Conservation (phyloP, 1,284 basidiomycete genomes). For the Trichosporon sp. region DNA sequence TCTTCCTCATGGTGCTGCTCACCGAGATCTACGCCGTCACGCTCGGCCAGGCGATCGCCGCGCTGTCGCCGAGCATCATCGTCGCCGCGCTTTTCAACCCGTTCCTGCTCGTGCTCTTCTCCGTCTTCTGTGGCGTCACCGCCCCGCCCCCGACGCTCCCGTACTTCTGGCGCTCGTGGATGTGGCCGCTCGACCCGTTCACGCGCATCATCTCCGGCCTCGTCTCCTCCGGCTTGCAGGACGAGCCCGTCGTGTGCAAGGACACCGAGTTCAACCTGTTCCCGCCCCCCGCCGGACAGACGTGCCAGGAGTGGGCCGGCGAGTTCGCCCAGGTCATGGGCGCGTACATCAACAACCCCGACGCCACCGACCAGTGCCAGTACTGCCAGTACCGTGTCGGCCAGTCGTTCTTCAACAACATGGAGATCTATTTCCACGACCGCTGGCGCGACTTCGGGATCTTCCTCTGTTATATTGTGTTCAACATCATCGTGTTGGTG, state of each 20-base stretch:
- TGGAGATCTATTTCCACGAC: slow-evolving; percentile 64
- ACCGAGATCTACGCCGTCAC: slow-evolving; percentile 72
- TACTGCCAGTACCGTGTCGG: slow-evolving; percentile 45
- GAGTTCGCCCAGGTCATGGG: slow-evolving; percentile 61
- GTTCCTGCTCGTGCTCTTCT: slow-evolving; percentile 64
- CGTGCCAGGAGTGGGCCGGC: slow-evolving; percentile 65
- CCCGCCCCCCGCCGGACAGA: slow-evolving; percentile 63
- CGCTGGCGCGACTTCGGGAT: slow-evolving; percentile 73
- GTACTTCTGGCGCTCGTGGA: slow-evolving; percentile 67
- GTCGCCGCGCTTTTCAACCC: slow-evolving; percentile 78
- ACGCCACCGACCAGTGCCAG: slow-evolving; percentile 45
- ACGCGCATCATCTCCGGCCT: slow-evolving; percentile 66
- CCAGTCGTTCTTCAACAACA: slow-evolving; percentile 29
- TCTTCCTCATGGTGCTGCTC: slow-evolving; percentile 64
- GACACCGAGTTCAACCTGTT: slow-evolving; percentile 65
- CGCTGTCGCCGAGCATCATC: slow-evolving; percentile 59
- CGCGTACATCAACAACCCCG: slow-evolving; percentile 79
- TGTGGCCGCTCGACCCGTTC: slow-evolving; percentile 52
- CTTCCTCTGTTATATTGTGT: slow-evolving; percentile 58
- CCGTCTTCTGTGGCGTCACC: slow-evolving; percentile 74
- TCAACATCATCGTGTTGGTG: slow-evolving; percentile 68
- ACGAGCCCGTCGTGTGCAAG: slow-evolving; percentile 63
- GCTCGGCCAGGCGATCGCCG: slow-evolving; percentile 65
- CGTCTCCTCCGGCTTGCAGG: slow-evolving; percentile 74
- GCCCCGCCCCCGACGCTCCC: slow-evolving; percentile 60